Base-by-base conservation (phyloP, 2,329 filamentous ascomycete species). In the Ophiobolus disseminans region DNA sequence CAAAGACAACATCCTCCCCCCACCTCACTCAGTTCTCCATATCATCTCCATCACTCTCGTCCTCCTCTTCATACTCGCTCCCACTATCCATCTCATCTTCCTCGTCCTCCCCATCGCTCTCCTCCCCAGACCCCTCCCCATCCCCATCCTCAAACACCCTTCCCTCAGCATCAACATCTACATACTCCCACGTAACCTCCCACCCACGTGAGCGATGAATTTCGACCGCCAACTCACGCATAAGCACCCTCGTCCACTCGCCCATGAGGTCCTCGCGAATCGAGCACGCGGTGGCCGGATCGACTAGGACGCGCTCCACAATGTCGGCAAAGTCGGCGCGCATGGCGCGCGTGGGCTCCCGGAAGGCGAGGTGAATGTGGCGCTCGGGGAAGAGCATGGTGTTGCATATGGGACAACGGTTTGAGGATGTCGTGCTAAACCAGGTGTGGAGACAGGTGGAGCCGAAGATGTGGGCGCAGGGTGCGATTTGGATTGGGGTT, bases 121-220 rank as follows among this genome's bases (percentile, higher is more conserved):
- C n/a, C n/a, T n/a, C n/a, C n/a, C n/a, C n/a, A n/a, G n/a, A n/a
- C 34, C 11, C 16, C 10, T 20, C 13, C 11, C 21, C 11, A 7
- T 31, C 16, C 9, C n/a, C 21, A 9, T 20, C 37, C n/a, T 19
- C 37, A n/a, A n/a, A n/a, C n/a, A n/a, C n/a, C n/a, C n/a, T n/a
- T 21, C 22, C 34, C 17, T 37, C 17, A 11, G 19, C 34, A 23
- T 6, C 22, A 3, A 3, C 37, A 3, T 28, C 37, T 28, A 40
- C 37, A 40, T 30, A 40, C 37, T 40, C 37, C 37, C 37, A 40
- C 8, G 6, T 40, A 13, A 40, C 37, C n/a, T 40, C 37, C 1
- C 7, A 40, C 11, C 23, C 37, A n/a, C 13, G 5, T 11, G 13
- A 7, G 3, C 23, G 16, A 5, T 17, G 20, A n/a, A 28, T 28